phyloP scores from a whole-genome alignment of 2,329 filamentous ascomycete genomes.

The Fusarium nelsonii region DNA sequence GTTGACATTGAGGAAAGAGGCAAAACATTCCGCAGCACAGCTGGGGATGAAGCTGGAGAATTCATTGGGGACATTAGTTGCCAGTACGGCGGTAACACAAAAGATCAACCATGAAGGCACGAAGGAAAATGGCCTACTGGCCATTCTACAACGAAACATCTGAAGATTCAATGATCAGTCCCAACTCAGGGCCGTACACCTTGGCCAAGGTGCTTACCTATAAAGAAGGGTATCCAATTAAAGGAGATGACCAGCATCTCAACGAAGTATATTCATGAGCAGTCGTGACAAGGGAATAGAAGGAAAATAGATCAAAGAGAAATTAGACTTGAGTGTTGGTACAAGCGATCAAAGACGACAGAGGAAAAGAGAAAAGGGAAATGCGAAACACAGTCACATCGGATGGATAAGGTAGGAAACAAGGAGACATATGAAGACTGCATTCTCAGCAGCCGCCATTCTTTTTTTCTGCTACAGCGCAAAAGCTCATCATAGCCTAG shows the following conservation, averaged over 20 bases:
- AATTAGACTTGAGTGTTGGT: slow-evolving; percentile 19
- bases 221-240: slow-evolving; percentile 43
- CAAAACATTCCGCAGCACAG: slow-evolving; percentile 72
- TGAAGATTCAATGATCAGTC: slow-evolving; percentile 36
- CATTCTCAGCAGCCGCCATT: slow-evolving; percentile 30
- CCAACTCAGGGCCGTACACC: neutral
- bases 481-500: slow-evolving; percentile 5
- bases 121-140: slow-evolving; percentile 51
- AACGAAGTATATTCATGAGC: slow-evolving; percentile 48
- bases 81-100: slow-evolving; percentile 45
- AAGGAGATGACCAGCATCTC: slow-evolving; percentile 55
- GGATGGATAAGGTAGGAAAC: slow-evolving; percentile 25
- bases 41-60: slow-evolving; percentile 63
- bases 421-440: slow-evolving; percentile 36
- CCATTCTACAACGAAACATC: slow-evolving; percentile 61
- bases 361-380: slow-evolving; percentile 24
- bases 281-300: slow-evolving; percentile 40
- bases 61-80: slow-evolving; percentile 53
- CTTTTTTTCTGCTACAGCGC: slow-evolving; percentile 14
- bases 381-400: slow-evolving; percentile 34
- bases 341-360: slow-evolving; percentile 29
- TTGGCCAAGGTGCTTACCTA: slow-evolving; percentile 42
- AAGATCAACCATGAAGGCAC: slow-evolving; percentile 52
- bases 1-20: slow-evolving; percentile 71
- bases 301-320: slow-evolving; percentile 14